A percentile compares a stretch with the other conserved stretches of the same genome.
phyloP scores from a whole-genome alignment of 441 rosid species.

The Hura crepitans region DNA sequence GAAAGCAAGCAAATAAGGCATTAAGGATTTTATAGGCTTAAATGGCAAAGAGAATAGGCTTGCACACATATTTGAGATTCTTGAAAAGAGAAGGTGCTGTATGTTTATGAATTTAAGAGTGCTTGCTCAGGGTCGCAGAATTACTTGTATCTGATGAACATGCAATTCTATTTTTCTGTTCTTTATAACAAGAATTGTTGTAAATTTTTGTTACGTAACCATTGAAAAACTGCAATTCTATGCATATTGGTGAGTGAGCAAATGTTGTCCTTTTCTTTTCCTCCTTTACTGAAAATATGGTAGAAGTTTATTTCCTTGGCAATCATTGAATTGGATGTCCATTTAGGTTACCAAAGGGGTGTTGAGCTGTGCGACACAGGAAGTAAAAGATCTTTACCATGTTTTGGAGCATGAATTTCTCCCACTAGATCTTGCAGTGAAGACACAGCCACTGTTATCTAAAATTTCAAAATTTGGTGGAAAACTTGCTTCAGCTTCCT shows the following conservation, averaged over 20 bases:
- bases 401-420: constrained; percentile 85
- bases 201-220: too few species aligned
- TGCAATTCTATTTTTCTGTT: too few species aligned
- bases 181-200: too few species aligned
- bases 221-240: neutral
- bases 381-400: constrained; percentile 91
- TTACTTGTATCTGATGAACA: neutral
- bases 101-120: neutral
- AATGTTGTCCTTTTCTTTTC: too few species aligned
- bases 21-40: too few species aligned
- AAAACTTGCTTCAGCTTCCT: constrained; percentile 84
- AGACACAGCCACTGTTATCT: constrained; percentile 66
- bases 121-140: neutral
- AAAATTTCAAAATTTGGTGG: constrained; percentile 86
- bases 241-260: neutral
- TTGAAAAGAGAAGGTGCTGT: too few species aligned
- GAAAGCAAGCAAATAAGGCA: too few species aligned
- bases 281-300: neutral
- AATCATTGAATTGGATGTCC: constrained; percentile 17
- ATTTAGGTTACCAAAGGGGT: constrained; percentile 84
- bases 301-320: neutral
- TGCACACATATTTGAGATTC: too few species aligned
- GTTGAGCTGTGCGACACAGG: constrained; percentile 85
- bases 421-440: constrained; percentile 78
- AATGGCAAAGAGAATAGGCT: too few species aligned